phyloP scores from a whole-genome alignment of 805 yeast species.

The Jamesozyma spencerorum region DNA sequence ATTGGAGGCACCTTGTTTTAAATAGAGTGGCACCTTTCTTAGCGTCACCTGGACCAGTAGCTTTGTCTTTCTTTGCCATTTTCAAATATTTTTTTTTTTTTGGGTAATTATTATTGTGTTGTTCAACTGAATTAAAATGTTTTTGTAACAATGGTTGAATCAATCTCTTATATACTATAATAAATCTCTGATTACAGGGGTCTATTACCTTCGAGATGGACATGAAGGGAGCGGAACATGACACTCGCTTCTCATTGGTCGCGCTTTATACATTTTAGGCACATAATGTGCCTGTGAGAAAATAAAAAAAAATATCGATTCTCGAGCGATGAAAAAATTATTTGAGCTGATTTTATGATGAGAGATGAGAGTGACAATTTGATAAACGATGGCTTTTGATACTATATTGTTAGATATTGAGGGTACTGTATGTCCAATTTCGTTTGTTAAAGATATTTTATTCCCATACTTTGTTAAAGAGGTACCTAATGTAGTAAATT shows the following conservation, averaged over 20 bases:
- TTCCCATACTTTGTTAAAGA: slow-evolving; percentile 63
- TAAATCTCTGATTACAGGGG: too few species aligned
- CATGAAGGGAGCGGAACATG: too few species aligned
- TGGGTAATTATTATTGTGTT: slow-evolving; percentile 4
- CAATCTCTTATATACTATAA: too few species aligned
- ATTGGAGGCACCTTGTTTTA: slow-evolving; percentile 98
- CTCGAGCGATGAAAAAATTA: neutral
- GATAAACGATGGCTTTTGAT: slow-evolving; percentile 15
- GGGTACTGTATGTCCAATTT: slow-evolving; percentile 88
- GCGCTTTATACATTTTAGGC: too few species aligned
- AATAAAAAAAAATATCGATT: too few species aligned
- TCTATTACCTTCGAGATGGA: too few species aligned
- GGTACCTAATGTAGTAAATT: slow-evolving; percentile 35
- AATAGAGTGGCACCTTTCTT: slow-evolving; percentile 96
- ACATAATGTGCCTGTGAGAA: too few species aligned
- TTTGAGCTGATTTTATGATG: neutral
- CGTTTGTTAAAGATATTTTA: slow-evolving; percentile 71
- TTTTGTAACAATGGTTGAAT: too few species aligned
- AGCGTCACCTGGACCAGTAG: slow-evolving; percentile 28
- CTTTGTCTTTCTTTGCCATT: slow-evolving; percentile 4
- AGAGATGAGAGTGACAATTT: too few species aligned
- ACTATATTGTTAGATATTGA: slow-evolving; percentile 69
- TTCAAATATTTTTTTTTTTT: too few species aligned
- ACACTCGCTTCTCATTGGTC: too few species aligned
- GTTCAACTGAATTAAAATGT: neutral